Evolutionary conservation across 805 yeast genomes (phyloP), one percentile per base, ranked within the genome.

Genomic region (Danielia oregonensis): DNA sequence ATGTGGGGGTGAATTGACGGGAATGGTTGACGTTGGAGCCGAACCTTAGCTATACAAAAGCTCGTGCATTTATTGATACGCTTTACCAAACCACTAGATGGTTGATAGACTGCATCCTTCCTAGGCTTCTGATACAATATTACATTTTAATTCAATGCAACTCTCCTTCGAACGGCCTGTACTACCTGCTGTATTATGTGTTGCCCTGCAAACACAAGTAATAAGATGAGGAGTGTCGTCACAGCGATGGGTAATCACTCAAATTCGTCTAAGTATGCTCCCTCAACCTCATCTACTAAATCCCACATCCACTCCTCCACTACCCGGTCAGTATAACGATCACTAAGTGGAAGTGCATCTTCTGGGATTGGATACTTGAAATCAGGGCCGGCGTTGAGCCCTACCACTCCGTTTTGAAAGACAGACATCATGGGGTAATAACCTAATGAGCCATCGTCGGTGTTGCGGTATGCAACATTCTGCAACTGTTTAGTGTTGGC

Each of bases 381-480:
- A 9, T 78, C 67, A 0, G 86, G 82, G 0, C 88, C 84, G 2
- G 86, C 69, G 43, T 84, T 79, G 37, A 91, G 56, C 39, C 74
- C 65, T 4, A 86, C 95, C 7, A 73, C 63, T 0, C 97, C 97
- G 2, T 82, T 82, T 44, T 77, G 78, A 54, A 77, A 93, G 17
- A 83, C 84, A 35, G 95, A 84, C 22, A 86, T 70, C 65, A 88
- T 86, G 1, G 98, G 97, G 59, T 80, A 93, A 55, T 93, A 93
- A 0, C 97, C 98, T 35, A 87, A 61, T 27, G 77, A 65, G 0
- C 95, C 95, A 54, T 93, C 96, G 54, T 93, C 94, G 49, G 76
- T 51, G 54, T 68, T 46, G 30, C 52, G 46, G 44, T 61, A 63
- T 30, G 55, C 63, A 43, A 59, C 65, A 42, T 67, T 58, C 40